phyloP scores from a whole-genome alignment of 495 filamentous ascomycete genomes.

The Pyrenula massariospora region DNA sequence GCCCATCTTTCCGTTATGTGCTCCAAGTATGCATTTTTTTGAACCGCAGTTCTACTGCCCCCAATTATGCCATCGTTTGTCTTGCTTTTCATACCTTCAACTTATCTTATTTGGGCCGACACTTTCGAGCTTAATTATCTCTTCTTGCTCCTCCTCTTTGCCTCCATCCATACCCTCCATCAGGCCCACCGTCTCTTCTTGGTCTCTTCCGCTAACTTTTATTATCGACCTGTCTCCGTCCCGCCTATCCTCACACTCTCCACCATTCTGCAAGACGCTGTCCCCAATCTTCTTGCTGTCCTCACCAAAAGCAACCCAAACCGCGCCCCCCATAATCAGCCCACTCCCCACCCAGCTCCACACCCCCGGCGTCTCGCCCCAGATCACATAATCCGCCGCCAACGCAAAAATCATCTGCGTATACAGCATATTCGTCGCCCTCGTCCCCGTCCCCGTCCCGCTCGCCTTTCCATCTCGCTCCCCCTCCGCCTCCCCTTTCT shows the following conservation, averaged over 20 bases:
- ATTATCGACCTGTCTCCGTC: not conserved
- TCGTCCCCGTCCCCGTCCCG: constrained; percentile 34
- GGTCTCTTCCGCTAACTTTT: not conserved
- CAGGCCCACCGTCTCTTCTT: not conserved
- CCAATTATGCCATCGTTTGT: constrained; percentile 2
- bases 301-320: constrained; percentile 50
- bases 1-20: too few relatives aligned
- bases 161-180: not conserved
- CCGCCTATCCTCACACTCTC: not conserved
- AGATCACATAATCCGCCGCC: constrained; percentile 68
- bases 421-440: constrained; percentile 84
- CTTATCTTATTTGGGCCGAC: constrained; percentile 1
- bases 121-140: too few relatives aligned
- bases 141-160: not conserved
- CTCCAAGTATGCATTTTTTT: too few relatives aligned
- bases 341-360: constrained; percentile 62
- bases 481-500: constrained; percentile 3
- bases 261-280: not conserved
- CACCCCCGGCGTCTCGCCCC: constrained; percentile 53
- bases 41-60: too few relatives aligned
- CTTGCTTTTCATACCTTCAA: constrained; percentile 9
- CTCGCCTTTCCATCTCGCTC: not conserved
- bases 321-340: constrained; percentile 68
- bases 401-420: constrained; percentile 88
- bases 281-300: not conserved